Base-by-base conservation (phyloP, 192 early-diverging fungal species). In the Coemansia sp. region DNA sequence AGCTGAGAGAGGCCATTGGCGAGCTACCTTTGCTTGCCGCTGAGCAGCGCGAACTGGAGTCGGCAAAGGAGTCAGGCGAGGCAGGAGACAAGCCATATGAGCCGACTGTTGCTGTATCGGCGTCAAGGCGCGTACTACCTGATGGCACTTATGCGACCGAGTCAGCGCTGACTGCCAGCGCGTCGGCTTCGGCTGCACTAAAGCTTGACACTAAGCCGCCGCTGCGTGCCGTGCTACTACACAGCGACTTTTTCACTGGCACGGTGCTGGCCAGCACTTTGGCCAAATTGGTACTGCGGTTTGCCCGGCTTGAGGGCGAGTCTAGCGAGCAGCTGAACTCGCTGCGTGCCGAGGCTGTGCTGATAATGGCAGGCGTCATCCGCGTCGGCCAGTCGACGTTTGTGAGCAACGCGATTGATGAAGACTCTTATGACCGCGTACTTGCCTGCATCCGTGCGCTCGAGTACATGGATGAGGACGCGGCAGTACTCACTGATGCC, bases 121-220 rank as follows among this genome's bases (percentile, higher is more conserved):
- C 77, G 0, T 79, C 90, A 52, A 88, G 91, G 27, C 90, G 95
- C 50, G 86, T 99, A 20, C 86, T 99, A 40, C 90, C 97, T 3
- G 97, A 99, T 81, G 97, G 97, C 29, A 98, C 97, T 1, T 99
- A 99, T 74, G 97, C 97, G 6, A 95, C 97, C 15, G 97, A 99
- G 78, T 94, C 91, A 75, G 93, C 95, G 20, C 89, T 95, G 69
- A 89, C 91, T 1, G 80, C 85, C 3, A 78, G 76, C 5, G 78
- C 87, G 3, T 44, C 84, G 2, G 75, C 52, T 5, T 44, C 69
- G 22, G 20, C 49, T 36, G 78, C 87, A 57, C 84, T 78, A 53
- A 92, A 92, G 68, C 69, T 79, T 33, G 81, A 84, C 73, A 39
- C 76, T 2, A 79, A 79, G 70, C 77, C 72, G 43, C 76, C 75